Evolutionary conservation across 2,329 filamentous ascomycete genomes (phyloP).

Genomic region (Hymenoscyphus linearis): DNA sequence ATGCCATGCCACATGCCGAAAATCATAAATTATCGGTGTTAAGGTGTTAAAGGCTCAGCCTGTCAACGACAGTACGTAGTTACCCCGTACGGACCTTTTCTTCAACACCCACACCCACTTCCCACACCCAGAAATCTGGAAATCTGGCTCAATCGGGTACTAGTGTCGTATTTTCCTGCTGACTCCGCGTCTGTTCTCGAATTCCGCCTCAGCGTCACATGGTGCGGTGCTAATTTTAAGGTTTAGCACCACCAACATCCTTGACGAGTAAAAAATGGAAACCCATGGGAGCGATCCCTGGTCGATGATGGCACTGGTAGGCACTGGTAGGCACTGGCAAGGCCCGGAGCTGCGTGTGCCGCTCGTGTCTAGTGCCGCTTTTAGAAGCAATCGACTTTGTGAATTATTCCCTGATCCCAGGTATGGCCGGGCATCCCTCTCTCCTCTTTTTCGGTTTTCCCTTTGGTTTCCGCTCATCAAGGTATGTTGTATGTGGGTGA

Average conservation of each 20-base stretch:
- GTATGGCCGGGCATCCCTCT: no score
- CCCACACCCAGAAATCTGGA: no score
- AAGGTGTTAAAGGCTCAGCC: not conserved
- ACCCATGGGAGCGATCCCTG: not conserved
- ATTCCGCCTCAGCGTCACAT: slow-evolving; percentile 7
- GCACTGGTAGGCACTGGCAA: not conserved
- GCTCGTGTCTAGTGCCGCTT: not conserved
- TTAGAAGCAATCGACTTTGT: no score
- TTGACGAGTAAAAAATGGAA: not conserved
- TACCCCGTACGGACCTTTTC: no score
- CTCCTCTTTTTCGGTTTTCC: no score
- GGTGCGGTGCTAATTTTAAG: slow-evolving; percentile 9
- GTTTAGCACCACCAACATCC: slow-evolving; percentile 8
- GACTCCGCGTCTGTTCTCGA: not conserved
- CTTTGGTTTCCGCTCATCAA: no score
- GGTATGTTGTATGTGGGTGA: no score
- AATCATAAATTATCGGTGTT: not conserved
- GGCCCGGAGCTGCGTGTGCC: not conserved
- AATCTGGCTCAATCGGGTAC: not conserved
- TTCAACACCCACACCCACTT: no score
- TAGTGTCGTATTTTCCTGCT: not conserved
- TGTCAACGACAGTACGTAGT: no score
- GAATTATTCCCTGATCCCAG: no score
- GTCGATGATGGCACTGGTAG: not conserved
- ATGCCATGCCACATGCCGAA: not conserved